phyloP scores from a whole-genome alignment of 2,329 filamentous ascomycete genomes.

The Trichoderma sp. region DNA sequence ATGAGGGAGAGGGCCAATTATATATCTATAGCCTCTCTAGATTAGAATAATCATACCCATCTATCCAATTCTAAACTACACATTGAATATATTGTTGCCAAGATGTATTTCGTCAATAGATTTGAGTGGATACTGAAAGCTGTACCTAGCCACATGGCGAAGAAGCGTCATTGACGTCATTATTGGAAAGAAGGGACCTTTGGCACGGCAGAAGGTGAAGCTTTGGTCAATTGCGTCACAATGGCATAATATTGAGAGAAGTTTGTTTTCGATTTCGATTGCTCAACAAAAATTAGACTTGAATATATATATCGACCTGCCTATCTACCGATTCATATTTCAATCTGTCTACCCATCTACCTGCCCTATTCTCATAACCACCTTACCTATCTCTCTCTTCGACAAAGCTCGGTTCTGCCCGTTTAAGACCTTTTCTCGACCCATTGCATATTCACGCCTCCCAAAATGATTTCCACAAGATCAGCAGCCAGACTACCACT shows the following conservation, averaged over 20 bases:
- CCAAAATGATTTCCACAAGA: conserved; percentile 25
- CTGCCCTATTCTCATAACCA: no score
- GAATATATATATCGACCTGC: background rate
- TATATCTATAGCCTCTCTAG: background rate
- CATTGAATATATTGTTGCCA: background rate
- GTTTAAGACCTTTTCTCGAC: background rate
- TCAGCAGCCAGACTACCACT: conserved; percentile 15
- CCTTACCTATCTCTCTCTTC: background rate
- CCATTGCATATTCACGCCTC: background rate
- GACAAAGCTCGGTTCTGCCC: background rate
- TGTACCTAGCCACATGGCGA: background rate
- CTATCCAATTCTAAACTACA: background rate
- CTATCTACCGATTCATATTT: background rate
- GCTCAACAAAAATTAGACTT: background rate
- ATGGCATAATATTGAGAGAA: conserved; percentile 20
- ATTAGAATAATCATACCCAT: conserved; percentile 13
- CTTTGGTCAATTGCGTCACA: conserved; percentile 22
- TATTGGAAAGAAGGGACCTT: background rate
- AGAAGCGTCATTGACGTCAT: conserved; percentile 23
- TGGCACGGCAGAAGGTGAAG: background rate
- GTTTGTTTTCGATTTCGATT: background rate
- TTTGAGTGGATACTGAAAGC: background rate
- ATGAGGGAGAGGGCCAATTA: background rate
- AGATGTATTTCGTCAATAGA: background rate
- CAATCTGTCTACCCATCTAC: background rate